Evolutionary conservation across 495 filamentous ascomycete species (phyloP).

Genomic region (Rhizodiscina lignyota): DNA sequence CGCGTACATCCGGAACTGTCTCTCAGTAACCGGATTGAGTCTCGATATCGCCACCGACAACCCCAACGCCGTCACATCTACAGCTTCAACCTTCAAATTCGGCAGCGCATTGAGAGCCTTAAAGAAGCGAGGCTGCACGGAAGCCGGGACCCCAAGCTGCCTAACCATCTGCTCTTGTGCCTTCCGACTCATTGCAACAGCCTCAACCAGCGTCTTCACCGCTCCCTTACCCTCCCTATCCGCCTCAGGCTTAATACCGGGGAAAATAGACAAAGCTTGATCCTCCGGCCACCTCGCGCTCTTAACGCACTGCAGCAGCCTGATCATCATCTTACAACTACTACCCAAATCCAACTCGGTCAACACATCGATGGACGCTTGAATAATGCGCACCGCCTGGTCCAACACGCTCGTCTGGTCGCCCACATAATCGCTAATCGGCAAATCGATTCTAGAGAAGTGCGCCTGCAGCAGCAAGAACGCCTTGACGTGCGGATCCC

Average conservation of each 20-base stretch:
- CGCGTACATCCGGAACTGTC: slow-evolving; percentile 47
- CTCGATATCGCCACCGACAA: slow-evolving; percentile 49
- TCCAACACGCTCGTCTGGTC: slow-evolving; percentile 74
- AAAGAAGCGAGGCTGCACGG: slow-evolving; percentile 26
- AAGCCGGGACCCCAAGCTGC: slow-evolving; percentile 13
- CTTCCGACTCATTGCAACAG: slow-evolving; percentile 25
- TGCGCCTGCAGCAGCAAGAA: slow-evolving; percentile 89
- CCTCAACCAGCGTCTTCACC: slow-evolving; percentile 22
- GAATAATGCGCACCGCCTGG: slow-evolving; percentile 89
- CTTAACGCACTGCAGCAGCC: slow-evolving; percentile 79
- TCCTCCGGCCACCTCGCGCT: slow-evolving; percentile 83
- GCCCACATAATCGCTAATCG: slow-evolving; percentile 93
- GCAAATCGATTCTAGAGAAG: slow-evolving; percentile 80
- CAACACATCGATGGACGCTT: slow-evolving; percentile 81
- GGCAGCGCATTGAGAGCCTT: slow-evolving; percentile 49
- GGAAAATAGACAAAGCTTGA: slow-evolving; percentile 60
- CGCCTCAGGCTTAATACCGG: slow-evolving; percentile 44
- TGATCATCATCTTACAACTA: slow-evolving; percentile 62
- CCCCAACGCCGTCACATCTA: slow-evolving; percentile 38
- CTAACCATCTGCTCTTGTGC: slow-evolving; percentile 13
- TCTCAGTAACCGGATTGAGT: slow-evolving; percentile 32
- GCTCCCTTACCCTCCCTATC: slow-evolving; percentile 22
- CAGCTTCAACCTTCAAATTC: slow-evolving; percentile 44
- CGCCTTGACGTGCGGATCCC: slow-evolving; percentile 96
- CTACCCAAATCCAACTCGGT: slow-evolving; percentile 74